Percentiles rank a stretch among this genome's conserved stretches.
Conservation (phyloP, 1,284 basidiomycete genomes). For the Mrakiaceae sp. region DNA sequence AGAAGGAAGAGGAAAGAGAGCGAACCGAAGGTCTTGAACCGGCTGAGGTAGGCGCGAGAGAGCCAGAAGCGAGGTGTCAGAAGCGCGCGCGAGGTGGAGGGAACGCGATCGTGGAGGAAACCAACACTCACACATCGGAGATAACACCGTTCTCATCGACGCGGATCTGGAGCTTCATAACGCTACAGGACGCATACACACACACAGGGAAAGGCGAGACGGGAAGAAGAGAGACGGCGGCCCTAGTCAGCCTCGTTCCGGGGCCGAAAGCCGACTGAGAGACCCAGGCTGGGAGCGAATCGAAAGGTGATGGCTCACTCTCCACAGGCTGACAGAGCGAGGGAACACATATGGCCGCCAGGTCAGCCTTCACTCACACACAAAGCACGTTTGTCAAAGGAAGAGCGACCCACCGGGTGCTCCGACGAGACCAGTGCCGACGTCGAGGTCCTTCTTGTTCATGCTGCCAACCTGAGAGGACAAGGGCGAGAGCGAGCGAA, state of each 20-base stretch:
- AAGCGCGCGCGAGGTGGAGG: neutral
- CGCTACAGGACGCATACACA: slow-evolving; percentile 55
- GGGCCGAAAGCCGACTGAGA: neutral
- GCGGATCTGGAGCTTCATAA: slow-evolving; percentile 98
- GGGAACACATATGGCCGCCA: neutral
- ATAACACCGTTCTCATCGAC: slow-evolving; percentile 87
- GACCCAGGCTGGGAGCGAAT: neutral
- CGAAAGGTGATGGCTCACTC: slow-evolving; percentile 26
- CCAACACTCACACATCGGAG: slow-evolving; percentile 55
- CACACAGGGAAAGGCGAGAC: neutral
- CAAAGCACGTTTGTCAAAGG: neutral
- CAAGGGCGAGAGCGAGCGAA: slow-evolving; percentile 34
- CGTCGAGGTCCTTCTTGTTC: slow-evolving; percentile 77
- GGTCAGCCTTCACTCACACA: neutral
- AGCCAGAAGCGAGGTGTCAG: neutral
- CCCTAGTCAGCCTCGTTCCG: no score
- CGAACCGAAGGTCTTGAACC: slow-evolving; percentile 88
- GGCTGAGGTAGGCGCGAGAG: slow-evolving; percentile 31
- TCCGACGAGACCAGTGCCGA: slow-evolving; percentile 95
- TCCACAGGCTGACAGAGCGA: slow-evolving; percentile 29
- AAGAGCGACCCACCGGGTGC: slow-evolving; percentile 69
- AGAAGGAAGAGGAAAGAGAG: neutral
- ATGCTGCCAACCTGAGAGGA: slow-evolving; percentile 75
- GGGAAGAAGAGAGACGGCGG: neutral
- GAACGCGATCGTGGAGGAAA: neutral